Evolutionary conservation across 2,329 filamentous ascomycete genomes (phyloP).

Genomic region (Myriosclerotinia scirpicola): DNA sequence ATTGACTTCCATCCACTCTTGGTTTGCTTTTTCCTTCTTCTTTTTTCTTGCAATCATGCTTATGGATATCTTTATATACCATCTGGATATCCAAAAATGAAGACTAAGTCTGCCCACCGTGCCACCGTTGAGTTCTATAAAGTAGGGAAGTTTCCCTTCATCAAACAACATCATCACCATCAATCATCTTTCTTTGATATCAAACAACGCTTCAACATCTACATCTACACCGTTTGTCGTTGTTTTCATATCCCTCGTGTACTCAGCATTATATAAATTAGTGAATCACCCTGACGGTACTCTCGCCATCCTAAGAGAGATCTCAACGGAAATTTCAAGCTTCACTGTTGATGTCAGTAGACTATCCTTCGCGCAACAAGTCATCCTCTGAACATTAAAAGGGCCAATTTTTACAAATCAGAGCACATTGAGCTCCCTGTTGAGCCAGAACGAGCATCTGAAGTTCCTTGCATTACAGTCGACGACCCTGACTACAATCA

Average conservation of each 20-base stretch:
- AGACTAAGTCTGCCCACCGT: conserved; percentile 1
- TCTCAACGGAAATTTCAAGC: conserved; percentile 9
- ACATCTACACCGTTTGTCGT: background rate
- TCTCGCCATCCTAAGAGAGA: background rate
- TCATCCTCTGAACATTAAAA: conserved; percentile 28
- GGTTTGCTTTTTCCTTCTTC: background rate
- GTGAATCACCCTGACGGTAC: background rate
- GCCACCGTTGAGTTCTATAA: conserved; percentile 19
- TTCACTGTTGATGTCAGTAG: conserved; percentile 36
- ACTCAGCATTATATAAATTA: background rate
- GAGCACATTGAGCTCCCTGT: conserved; percentile 24
- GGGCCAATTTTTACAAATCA: conserved; percentile 33
- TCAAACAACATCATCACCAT: conserved; percentile 14
- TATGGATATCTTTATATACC: conserved; percentile 29
- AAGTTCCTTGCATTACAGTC: conserved; percentile 34
- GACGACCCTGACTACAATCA: conserved; percentile 34
- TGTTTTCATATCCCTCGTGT: background rate
- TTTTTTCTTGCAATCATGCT: background rate
- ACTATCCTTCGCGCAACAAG: background rate
- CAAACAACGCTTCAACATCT: background rate
- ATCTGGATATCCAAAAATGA: conserved; percentile 1
- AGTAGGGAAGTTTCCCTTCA: conserved; percentile 12
- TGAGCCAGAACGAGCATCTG: conserved; percentile 25
- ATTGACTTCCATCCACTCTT: conserved; percentile 22
- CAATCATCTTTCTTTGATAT: background rate